Evolutionary conservation across 257 asterid species (phyloP).

Genomic region (Forsythia viridissima): DNA sequence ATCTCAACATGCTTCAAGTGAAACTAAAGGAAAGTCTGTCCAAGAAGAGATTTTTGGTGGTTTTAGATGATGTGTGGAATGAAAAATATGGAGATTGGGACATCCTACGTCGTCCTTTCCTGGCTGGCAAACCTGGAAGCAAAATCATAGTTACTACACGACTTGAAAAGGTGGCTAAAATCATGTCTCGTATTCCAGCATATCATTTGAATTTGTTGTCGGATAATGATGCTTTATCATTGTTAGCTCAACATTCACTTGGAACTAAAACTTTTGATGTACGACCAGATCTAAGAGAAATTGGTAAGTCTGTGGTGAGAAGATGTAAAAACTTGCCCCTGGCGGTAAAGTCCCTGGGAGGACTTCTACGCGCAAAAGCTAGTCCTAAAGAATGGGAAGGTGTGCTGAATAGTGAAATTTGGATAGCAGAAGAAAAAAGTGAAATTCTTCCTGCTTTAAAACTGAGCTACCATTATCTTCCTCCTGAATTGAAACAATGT

Average conservation of each 20-base stretch:
- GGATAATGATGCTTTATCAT: conserved; percentile 24
- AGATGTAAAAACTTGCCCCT: conserved; percentile 35
- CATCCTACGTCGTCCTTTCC: not conserved
- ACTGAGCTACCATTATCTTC: conserved; percentile 33
- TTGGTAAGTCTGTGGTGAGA: conserved; percentile 25
- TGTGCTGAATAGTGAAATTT: conserved; percentile 27
- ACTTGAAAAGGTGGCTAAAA: not conserved
- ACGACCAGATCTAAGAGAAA: conserved; percentile 2
- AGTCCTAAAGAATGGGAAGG: conserved; percentile 26
- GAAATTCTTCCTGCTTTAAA: conserved; percentile 31
- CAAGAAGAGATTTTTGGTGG: not conserved
- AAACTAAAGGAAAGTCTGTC: not conserved
- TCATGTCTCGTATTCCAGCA: not conserved
- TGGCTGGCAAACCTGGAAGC: not conserved
- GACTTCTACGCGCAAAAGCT: conserved; percentile 28
- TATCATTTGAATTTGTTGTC: not conserved
- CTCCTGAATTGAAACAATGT: conserved; percentile 30
- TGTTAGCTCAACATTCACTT: conserved; percentile 30
- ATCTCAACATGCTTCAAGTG: not conserved
- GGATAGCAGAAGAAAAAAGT: conserved; percentile 23
- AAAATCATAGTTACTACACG: not conserved
- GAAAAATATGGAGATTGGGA: not conserved
- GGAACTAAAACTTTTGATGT: conserved; percentile 20
- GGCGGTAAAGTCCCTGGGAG: conserved; percentile 36
- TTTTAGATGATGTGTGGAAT: not conserved